Conservation (phyloP, 768 basidiomycete species). For the Trametes cubensis region DNA sequence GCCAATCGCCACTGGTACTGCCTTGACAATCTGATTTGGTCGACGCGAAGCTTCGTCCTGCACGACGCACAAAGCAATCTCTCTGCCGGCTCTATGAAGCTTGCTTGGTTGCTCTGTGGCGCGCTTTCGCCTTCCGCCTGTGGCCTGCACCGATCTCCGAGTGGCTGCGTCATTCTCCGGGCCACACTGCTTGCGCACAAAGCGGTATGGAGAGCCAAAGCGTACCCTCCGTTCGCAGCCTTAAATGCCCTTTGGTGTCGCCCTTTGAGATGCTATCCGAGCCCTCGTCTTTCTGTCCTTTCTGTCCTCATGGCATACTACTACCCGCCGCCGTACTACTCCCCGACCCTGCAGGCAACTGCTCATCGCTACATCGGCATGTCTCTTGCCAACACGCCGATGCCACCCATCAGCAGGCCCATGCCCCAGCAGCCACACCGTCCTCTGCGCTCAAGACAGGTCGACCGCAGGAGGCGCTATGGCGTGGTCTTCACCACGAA, state of each 20-base stretch:
- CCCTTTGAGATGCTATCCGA: constrained; percentile 11
- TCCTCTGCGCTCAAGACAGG: not conserved
- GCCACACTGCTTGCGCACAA: constrained; percentile 14
- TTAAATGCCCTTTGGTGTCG: constrained; percentile 4
- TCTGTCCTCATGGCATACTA: constrained; percentile 6
- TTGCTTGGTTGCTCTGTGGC: constrained; percentile 5
- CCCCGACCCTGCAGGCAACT: constrained; percentile 3
- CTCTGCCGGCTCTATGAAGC: constrained; percentile 4
- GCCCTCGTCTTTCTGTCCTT: constrained; percentile 11
- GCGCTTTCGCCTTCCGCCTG: constrained; percentile 3
- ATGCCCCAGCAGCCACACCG: constrained; percentile 20
- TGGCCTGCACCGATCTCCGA: constrained; percentile 10
- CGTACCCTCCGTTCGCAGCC: not conserved
- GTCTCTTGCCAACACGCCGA: constrained; percentile 21
- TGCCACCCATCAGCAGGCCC: constrained; percentile 20
- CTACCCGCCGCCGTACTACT: constrained; percentile 10
- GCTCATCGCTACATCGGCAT: constrained; percentile 17
- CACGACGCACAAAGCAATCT: constrained; percentile 11
- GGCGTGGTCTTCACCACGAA: constrained; percentile 13
- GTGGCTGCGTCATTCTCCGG: constrained; percentile 10
- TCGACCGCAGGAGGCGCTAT: constrained; percentile 15
- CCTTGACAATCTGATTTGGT: constrained; percentile 14
- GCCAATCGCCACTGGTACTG: constrained; percentile 18
- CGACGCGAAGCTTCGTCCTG: constrained; percentile 1
- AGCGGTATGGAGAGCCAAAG: constrained; percentile 11